phyloP scores from a whole-genome alignment of 345 rosid genomes.

The Lagerstroemia speciosa region DNA sequence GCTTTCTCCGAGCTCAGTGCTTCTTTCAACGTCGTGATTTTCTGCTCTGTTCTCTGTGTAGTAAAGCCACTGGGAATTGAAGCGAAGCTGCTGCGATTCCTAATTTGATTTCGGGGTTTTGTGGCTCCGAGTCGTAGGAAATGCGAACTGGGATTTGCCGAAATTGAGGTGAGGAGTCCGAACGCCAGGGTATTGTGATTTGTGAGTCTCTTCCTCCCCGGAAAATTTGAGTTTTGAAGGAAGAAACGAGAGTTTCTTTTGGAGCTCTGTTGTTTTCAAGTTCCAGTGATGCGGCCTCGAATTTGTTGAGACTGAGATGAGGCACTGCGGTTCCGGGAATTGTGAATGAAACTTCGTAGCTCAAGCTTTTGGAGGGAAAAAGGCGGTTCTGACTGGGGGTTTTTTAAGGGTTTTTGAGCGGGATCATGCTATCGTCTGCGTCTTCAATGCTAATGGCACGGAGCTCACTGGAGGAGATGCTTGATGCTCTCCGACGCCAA shows the following conservation, averaged over 20 bases:
- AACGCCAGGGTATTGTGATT: background rate
- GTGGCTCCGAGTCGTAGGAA: too few relatives aligned
- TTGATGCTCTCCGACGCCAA: constrained; percentile 59
- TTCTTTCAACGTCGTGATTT: background rate
- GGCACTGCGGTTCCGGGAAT: background rate
- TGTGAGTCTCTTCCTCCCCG: background rate
- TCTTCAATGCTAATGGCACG: constrained; percentile 51
- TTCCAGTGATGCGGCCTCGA: background rate
- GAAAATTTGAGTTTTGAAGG: background rate
- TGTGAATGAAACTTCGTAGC: background rate
- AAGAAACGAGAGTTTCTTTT: background rate
- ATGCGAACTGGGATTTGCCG: background rate
- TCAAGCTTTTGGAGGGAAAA: background rate
- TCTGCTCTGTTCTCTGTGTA: background rate
- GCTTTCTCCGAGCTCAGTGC: constrained; percentile 2
- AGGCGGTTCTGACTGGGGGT: background rate
- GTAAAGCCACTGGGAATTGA: background rate
- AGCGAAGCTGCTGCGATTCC: background rate
- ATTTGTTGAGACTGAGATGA: constrained; percentile 1
- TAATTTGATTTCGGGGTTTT: constrained; percentile 9
- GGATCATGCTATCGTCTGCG: constrained; percentile 65
- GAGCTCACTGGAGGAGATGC: constrained; percentile 97
- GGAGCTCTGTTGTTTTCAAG: background rate
- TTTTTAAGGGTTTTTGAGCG: background rate
- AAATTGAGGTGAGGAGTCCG: background rate